These are phyloP conservation scores for Kandelia obovata DNA, from an alignment of 345 rosid species.

Conservation along the genomic window DNA sequence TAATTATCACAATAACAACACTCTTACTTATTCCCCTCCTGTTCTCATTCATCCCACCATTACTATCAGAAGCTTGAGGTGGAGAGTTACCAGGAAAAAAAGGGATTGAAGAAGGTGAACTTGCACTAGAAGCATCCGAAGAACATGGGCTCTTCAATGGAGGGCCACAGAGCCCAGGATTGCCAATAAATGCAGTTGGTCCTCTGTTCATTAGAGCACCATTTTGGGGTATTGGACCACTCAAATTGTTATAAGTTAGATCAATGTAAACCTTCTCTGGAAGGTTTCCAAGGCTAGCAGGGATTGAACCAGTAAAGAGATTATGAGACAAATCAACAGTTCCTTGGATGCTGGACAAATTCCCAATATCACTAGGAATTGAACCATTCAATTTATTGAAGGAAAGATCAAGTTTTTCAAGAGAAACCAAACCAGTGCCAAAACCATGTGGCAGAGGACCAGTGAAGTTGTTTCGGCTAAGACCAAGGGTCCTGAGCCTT, in stretches of 20 bases:
- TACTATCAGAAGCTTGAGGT: slow-evolving; percentile 34
- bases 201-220: slow-evolving; percentile 95
- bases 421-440: slow-evolving; percentile 57
- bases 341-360: slow-evolving; percentile 83
- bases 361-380: slow-evolving; percentile 70
- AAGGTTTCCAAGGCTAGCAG: slow-evolving; percentile 74
- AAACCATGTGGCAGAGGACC: slow-evolving; percentile 67
- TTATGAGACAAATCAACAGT: slow-evolving; percentile 96
- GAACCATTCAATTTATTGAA: slow-evolving; percentile 68
- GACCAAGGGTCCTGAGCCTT: slow-evolving; percentile 68
- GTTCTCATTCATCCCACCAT: slow-evolving; percentile 37
- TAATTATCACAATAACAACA: slow-evolving; percentile 61
- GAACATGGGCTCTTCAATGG: slow-evolving; percentile 77
- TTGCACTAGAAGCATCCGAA: slow-evolving; percentile 37
- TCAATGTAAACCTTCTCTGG: slow-evolving; percentile 96
- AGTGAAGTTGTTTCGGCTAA: slow-evolving; percentile 75
- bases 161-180: slow-evolving; percentile 85
- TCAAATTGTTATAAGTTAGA: slow-evolving; percentile 76
- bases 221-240: slow-evolving; percentile 92
- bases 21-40: slow-evolving; percentile 57
- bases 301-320: slow-evolving; percentile 64
- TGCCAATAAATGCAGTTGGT: slow-evolving; percentile 87
- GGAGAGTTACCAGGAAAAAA: slow-evolving; percentile 59
- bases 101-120: slow-evolving; percentile 63
- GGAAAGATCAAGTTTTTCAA: slow-evolving; percentile 79